A percentile compares a stretch with the other conserved stretches of the same genome.
Conservation (phyloP, 2,329 filamentous ascomycete species). For the Penicillium janthinellum region DNA sequence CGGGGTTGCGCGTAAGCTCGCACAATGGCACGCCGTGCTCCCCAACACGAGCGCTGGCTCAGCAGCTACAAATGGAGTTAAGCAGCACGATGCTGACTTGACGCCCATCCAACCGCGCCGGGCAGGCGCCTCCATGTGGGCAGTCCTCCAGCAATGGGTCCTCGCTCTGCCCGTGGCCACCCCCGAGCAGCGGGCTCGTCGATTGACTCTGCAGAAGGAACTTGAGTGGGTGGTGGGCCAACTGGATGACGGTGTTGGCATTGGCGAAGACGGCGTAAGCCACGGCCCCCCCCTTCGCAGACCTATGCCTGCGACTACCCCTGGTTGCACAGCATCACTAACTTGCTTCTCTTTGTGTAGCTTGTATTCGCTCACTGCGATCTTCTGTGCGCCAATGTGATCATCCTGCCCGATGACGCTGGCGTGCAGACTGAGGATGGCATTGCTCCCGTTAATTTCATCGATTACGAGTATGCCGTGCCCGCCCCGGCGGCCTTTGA, state of each 20-base stretch:
- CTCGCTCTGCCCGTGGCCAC: conserved; percentile 75
- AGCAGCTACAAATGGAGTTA: conserved; percentile 19
- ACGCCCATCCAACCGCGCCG: conserved; percentile 46
- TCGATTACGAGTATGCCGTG: conserved; percentile 97
- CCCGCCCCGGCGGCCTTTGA: conserved; percentile 95
- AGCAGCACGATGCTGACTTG: conserved; percentile 21
- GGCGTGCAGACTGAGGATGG: conserved; percentile 34
- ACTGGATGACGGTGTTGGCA: conserved; percentile 73
- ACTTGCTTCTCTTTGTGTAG: conserved; percentile 43
- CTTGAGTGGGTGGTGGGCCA: conserved; percentile 68
- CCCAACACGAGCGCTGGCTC: conserved; percentile 54
- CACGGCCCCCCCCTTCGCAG: background rate
- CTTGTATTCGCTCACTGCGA: conserved; percentile 96
- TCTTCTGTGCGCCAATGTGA: conserved; percentile 93
- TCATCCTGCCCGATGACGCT: conserved; percentile 63
- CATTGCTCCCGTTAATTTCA: conserved; percentile 71
- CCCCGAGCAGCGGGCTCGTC: conserved; percentile 67
- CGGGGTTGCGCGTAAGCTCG: conserved; percentile 80
- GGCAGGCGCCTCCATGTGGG: conserved; percentile 86
- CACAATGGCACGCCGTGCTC: conserved; percentile 84
- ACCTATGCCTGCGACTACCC: background rate
- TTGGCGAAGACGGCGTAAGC: conserved; percentile 71
- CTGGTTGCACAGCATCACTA: background rate
- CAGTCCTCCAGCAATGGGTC: conserved; percentile 95
- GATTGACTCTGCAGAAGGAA: conserved; percentile 71